Conservation (phyloP, 2,329 filamentous ascomycete species). For the Hypoxylon sp. region DNA sequence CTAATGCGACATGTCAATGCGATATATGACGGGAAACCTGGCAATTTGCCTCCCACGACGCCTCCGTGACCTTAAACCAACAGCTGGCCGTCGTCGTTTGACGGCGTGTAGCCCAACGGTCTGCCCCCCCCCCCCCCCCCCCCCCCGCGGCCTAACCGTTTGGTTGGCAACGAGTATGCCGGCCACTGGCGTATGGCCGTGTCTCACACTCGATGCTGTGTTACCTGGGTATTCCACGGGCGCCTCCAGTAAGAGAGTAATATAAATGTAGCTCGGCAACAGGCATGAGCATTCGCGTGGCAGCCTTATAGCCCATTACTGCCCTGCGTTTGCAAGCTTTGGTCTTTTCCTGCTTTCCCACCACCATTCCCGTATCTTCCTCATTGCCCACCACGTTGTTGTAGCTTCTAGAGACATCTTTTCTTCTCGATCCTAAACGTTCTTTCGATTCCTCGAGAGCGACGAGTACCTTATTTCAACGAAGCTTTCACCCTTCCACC, state of each 20-base stretch:
- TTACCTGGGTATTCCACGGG: background rate
- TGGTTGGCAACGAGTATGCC: background rate
- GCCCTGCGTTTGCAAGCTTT: constrained; percentile 5
- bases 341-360: background rate
- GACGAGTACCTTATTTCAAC: background rate
- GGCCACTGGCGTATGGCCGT: no score
- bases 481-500: background rate
- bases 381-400: background rate
- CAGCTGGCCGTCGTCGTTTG: background rate
- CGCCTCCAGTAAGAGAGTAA: background rate
- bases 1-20: background rate
- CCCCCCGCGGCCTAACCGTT: no score
- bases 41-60: background rate
- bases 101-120: background rate
- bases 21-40: background rate
- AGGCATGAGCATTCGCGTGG: background rate
- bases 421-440: background rate
- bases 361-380: background rate
- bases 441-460: background rate
- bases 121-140: background rate
- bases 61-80: background rate
- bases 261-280: background rate
- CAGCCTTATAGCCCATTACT: constrained; percentile 11
- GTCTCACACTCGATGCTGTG: constrained; percentile 5
- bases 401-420: background rate